These are phyloP conservation scores for Geum urbanum DNA, from an alignment of 306 rosid species.

Conservation along the genomic window DNA sequence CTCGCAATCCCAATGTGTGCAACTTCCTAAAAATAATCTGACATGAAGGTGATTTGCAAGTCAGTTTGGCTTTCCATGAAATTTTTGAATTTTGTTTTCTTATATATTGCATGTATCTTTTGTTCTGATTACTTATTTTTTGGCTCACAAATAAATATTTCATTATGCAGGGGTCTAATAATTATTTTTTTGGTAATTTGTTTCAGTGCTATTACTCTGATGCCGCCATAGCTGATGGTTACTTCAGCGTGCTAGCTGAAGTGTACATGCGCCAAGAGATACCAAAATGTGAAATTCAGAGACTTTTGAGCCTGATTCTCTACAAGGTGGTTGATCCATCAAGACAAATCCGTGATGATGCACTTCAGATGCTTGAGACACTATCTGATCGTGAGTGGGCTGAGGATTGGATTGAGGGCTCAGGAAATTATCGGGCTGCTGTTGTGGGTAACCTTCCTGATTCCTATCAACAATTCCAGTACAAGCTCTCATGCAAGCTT, in stretches of 20 bases:
- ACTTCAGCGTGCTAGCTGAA: constrained; percentile 99
- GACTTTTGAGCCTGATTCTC: constrained; percentile 91
- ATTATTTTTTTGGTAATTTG: constrained; percentile 15
- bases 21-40: background rate
- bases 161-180: constrained; percentile 8
- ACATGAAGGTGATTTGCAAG: background rate
- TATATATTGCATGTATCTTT: background rate
- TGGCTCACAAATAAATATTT: background rate
- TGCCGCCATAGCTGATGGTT: constrained; percentile 97
- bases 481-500: constrained; percentile 97
- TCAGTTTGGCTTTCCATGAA: background rate
- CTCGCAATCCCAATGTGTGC: background rate
- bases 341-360: constrained; percentile 98
- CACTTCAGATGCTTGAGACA: constrained; percentile 99
- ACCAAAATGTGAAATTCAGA: constrained; percentile 96
- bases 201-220: constrained; percentile 92
- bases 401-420: constrained; percentile 90
- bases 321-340: constrained; percentile 99
- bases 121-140: background rate
- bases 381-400: constrained; percentile 99
- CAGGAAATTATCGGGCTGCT: constrained; percentile 98
- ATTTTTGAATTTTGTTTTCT: background rate
- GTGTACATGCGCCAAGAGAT: constrained; percentile 99
- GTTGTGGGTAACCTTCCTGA: constrained; percentile 99
- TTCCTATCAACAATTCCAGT: constrained; percentile 98